A percentile compares a stretch with the other conserved stretches of the same genome.
These are phyloP conservation scores for Penicillium sp. DNA, from an alignment of 2,329 filamentous ascomycete genomes.

Conservation along the genomic window DNA sequence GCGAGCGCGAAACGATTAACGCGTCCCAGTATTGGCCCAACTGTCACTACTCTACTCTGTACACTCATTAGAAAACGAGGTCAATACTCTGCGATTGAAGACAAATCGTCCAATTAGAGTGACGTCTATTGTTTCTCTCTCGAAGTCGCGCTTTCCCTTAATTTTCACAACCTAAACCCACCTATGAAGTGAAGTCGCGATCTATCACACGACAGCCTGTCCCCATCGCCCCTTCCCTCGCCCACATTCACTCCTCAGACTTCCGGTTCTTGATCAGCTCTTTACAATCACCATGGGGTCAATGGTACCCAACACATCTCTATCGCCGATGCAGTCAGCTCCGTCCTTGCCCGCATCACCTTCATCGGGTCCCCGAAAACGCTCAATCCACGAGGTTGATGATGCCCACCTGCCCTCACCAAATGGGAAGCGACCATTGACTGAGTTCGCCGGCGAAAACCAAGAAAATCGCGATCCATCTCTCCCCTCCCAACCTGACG, in stretches of 20 bases:
- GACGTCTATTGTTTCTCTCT: background rate
- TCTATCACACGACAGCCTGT: conserved; percentile 5
- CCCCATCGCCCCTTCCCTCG: background rate
- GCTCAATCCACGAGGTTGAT: conserved; percentile 30
- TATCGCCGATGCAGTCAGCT: conserved; percentile 19
- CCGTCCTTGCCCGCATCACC: conserved; percentile 18
- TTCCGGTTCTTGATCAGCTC: background rate
- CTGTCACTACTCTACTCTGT: conserved; percentile 3
- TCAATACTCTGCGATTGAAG: background rate
- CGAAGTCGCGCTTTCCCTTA: background rate
- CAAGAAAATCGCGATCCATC: conserved; percentile 25
- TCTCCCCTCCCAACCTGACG: background rate
- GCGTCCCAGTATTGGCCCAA: conserved; percentile 17
- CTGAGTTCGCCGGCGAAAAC: conserved; percentile 12
- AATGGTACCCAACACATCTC: conserved; percentile 22
- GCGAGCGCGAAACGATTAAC: conserved; percentile 24
- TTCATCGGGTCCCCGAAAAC: conserved; percentile 24
- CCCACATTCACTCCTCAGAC: background rate
- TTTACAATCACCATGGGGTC: conserved; percentile 2
- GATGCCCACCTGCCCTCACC: conserved; percentile 11
- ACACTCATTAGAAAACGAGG: background rate
- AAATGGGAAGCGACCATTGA: conserved; percentile 13
- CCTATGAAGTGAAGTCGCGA: conserved; percentile 3
- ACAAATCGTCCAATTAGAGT: background rate
- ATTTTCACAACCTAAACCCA: background rate